These are phyloP conservation scores for Penicillium decumbens DNA, from an alignment of 2,329 filamentous ascomycete species.

Conservation along the genomic window DNA sequence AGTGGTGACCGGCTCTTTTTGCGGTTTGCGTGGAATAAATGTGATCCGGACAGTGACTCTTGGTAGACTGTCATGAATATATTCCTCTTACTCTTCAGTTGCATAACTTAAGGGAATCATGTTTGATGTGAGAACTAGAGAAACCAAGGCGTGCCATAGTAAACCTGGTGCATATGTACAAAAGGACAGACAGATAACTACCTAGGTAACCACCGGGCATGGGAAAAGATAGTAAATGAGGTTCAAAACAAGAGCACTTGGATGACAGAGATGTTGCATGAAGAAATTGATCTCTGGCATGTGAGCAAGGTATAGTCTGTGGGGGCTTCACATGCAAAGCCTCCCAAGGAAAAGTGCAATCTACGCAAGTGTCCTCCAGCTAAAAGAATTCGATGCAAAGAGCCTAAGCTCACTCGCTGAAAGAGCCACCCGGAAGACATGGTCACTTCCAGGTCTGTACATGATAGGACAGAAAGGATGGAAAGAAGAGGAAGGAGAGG, in stretches of 20 bases:
- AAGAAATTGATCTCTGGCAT: constrained; percentile 4
- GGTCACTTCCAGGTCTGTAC: constrained; percentile 18
- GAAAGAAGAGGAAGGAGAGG: constrained; percentile 1
- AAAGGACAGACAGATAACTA: neutral
- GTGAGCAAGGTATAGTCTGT: constrained; percentile 13
- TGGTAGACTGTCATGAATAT: constrained; percentile 24
- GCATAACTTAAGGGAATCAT: too few species aligned
- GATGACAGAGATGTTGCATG: neutral
- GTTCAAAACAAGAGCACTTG: constrained; percentile 2
- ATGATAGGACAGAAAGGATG: constrained; percentile 5
- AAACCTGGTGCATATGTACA: neutral
- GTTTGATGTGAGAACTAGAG: neutral
- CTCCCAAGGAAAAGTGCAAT: constrained; percentile 10
- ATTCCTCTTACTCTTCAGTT: constrained; percentile 6
- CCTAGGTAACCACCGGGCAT: neutral
- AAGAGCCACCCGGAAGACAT: constrained; percentile 8
- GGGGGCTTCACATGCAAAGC: constrained; percentile 19
- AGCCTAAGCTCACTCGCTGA: constrained; percentile 15
- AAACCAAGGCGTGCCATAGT: neutral
- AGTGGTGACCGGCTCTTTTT: constrained; percentile 20
- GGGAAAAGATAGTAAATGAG: neutral
- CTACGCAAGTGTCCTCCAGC: constrained; percentile 14
- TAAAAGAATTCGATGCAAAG: constrained; percentile 13
- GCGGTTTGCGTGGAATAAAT: constrained; percentile 21
- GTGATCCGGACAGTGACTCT: constrained; percentile 8